These are phyloP conservation scores for Penicillium alfredii DNA, from an alignment of 495 filamentous ascomycete genomes.

Conservation along the genomic window DNA sequence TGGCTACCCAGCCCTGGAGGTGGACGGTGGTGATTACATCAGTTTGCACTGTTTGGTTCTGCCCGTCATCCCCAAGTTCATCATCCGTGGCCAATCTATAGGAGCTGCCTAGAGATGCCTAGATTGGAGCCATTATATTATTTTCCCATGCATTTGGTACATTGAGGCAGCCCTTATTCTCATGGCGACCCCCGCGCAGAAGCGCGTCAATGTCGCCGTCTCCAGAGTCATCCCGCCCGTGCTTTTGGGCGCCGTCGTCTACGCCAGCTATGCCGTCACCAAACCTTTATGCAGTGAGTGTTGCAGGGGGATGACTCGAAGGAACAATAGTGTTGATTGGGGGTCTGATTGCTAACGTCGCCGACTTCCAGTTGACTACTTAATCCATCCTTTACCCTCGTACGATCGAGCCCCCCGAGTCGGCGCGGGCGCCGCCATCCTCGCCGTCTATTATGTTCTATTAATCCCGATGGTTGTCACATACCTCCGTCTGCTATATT, in stretches of 20 bases:
- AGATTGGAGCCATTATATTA: too few species aligned
- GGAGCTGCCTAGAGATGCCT: too few species aligned
- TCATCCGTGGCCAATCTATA: too few species aligned
- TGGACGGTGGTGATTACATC: too few species aligned
- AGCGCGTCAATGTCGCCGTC: slow-evolving; percentile 45
- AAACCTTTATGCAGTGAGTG: slow-evolving; percentile 51
- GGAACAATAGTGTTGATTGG: slow-evolving; percentile 2
- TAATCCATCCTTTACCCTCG: slow-evolving; percentile 48
- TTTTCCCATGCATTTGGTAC: too few species aligned
- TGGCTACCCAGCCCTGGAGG: too few species aligned
- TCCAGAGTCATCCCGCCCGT: slow-evolving; percentile 55
- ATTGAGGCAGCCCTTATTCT: slow-evolving; percentile 5
- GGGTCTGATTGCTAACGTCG: slow-evolving; percentile 2
- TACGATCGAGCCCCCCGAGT: slow-evolving; percentile 34
- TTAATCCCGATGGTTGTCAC: slow-evolving; percentile 58
- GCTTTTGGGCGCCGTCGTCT: slow-evolving; percentile 52
- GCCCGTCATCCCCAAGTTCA: too few species aligned
- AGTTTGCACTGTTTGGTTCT: too few species aligned
- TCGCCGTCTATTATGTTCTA: slow-evolving; percentile 65
- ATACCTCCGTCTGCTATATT: slow-evolving; percentile 62
- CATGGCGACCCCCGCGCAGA: slow-evolving; percentile 33
- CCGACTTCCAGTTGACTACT: slow-evolving; percentile 50
- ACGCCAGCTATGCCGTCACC: slow-evolving; percentile 58
- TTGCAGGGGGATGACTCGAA: background rate
- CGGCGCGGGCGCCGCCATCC: slow-evolving; percentile 58